Base-by-base conservation (phyloP, 2,329 filamentous ascomycete species). In the Fusarium zealandicum region DNA sequence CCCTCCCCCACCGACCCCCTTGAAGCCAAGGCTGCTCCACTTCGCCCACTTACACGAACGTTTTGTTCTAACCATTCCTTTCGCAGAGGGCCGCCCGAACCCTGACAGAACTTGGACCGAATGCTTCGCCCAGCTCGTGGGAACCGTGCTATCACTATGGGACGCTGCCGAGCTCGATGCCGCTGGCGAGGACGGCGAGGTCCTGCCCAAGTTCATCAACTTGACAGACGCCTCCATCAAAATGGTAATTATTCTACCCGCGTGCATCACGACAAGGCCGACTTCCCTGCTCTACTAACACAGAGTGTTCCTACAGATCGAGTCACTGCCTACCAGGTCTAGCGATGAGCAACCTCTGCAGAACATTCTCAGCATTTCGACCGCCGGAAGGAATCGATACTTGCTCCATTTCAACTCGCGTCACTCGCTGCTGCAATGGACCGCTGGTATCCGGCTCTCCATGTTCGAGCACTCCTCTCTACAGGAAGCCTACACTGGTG, bases 191-290 rank as follows among this genome's bases (percentile, higher is more conserved):
- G 86, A 95, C 67, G 90, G 88, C 61, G 90, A 96, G 70, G 90
- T 96, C 40, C 79, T 93, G 35, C 92, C 92, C 27, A 95, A 90
- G 43, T 99, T 97, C 72, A 93, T 99, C 73, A 99, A 99, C 70
- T 77, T 99, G 54, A 96, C 95, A 6, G 95, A 99, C 81, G 95
- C 95, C 16, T 96, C 95, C 0, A 92, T 99, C 66, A 96, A 96
- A 75, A 97, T 98, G 92, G 95, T 97, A 82, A 64, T 75, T 14
- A 22, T 38, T 17, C 53, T 28, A 6, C 43, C 55, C 50, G 13
- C 37, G 18, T 50, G 45, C 40, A 16, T 10, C 46, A 17, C 31
- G 10, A 22, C 18, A 16, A 42, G 13, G 22, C 28, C 13, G 33
- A 46, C 39, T 47, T 55, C 14, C 20, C 16, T 20, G 14, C 47